Evolutionary conservation across 192 early-diverging fungal genomes (phyloP).

Genomic region (Gaertneriomyces sp.): DNA sequence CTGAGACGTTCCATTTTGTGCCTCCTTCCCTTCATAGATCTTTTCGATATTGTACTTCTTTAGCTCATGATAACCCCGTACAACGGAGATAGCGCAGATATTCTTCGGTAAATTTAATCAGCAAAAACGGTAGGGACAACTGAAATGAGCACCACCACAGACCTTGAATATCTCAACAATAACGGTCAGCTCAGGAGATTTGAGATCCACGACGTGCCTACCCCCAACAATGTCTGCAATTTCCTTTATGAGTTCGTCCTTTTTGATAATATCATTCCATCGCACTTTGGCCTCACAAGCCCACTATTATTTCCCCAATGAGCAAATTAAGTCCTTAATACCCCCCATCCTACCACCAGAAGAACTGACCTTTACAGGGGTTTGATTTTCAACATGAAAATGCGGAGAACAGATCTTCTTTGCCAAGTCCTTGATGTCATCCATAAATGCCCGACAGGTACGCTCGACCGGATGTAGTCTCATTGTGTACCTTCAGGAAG

Average conservation of each 20-base stretch:
- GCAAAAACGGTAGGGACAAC: neutral
- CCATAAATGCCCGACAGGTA: slow-evolving; percentile 29
- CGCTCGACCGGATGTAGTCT: slow-evolving; percentile 22
- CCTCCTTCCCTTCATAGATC: slow-evolving; percentile 14
- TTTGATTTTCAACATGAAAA: slow-evolving; percentile 19
- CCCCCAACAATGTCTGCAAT: slow-evolving; percentile 32
- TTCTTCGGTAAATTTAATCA: slow-evolving; percentile 17
- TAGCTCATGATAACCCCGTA: slow-evolving; percentile 33
- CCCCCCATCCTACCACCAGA: no score
- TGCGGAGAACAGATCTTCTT: slow-evolving; percentile 13
- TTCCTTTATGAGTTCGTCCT: slow-evolving; percentile 35
- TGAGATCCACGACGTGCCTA: slow-evolving; percentile 40
- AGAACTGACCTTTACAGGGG: slow-evolving; percentile 9
- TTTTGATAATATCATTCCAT: slow-evolving; percentile 30
- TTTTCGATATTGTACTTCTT: slow-evolving; percentile 46
- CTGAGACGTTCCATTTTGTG: no score
- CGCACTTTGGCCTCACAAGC: slow-evolving; percentile 32
- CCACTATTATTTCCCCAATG: slow-evolving; percentile 21
- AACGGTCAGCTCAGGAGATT: slow-evolving; percentile 33
- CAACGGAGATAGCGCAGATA: slow-evolving; percentile 44
- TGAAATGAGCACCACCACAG: slow-evolving; percentile 5
- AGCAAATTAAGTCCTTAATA: neutral
- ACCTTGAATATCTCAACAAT: slow-evolving; percentile 47
- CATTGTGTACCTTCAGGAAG: slow-evolving; percentile 20
- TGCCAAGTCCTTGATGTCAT: slow-evolving; percentile 31